phyloP scores from a whole-genome alignment of 345 rosid species.

The Aquilaria malaccensis region DNA sequence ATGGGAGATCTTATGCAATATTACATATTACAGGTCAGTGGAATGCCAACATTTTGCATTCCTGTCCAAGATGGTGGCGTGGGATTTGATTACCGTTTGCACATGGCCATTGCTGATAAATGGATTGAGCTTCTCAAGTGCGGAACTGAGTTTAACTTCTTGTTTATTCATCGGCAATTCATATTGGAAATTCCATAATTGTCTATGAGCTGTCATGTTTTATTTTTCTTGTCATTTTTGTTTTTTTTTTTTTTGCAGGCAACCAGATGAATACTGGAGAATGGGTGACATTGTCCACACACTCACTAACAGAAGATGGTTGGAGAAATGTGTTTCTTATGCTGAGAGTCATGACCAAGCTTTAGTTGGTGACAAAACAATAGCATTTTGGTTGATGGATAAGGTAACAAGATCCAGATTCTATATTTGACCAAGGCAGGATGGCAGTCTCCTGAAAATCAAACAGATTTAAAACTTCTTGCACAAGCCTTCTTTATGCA shows the following conservation, averaged over 20 bases:
- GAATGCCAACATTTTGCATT: conserved; percentile 95
- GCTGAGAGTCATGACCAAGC: conserved; percentile 99
- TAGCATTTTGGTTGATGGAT: conserved; percentile 99
- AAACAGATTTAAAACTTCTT: no score
- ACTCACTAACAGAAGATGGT: conserved; percentile 86
- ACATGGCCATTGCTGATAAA: conserved; percentile 96
- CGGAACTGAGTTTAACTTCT: conserved; percentile 8
- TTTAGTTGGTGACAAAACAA: conserved; percentile 96
- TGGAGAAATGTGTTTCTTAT: conserved; percentile 74
- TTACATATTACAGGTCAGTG: conserved; percentile 62
- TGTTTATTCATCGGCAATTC: no score
- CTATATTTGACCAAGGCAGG: background rate
- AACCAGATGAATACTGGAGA: conserved; percentile 85
- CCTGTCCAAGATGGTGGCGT: conserved; percentile 90
- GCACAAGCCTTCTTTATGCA: background rate
- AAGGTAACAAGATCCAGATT: conserved; percentile 35
- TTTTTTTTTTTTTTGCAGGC: conserved; percentile 35
- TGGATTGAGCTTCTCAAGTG: conserved; percentile 97
- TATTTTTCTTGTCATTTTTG: conserved; percentile 10
- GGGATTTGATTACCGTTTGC: conserved; percentile 96
- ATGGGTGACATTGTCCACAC: conserved; percentile 68
- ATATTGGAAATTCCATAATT: no score
- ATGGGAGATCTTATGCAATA: background rate
- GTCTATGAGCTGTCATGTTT: background rate
- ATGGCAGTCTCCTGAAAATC: background rate